Conservation (phyloP, 1,284 basidiomycete genomes). For the Phylloporus gajari region DNA sequence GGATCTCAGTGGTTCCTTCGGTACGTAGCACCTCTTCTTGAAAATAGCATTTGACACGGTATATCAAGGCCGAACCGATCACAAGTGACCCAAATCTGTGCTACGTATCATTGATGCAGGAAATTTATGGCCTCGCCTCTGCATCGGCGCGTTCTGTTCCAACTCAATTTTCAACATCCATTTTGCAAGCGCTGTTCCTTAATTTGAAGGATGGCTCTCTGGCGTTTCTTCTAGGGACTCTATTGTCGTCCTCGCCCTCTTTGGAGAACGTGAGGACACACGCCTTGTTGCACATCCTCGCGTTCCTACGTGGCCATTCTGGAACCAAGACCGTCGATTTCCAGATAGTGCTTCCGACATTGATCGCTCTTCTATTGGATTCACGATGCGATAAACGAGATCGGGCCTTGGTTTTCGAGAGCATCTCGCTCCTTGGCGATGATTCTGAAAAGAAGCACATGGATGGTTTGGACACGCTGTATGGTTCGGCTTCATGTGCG, state of each 20-base stretch:
- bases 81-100: conserved; percentile 44
- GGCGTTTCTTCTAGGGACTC: conserved; percentile 85
- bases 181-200: conserved; percentile 76
- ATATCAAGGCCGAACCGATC: conserved; percentile 20
- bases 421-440: conserved; percentile 62
- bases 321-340: conserved; percentile 77
- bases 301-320: conserved; percentile 81
- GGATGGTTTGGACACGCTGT: conserved; percentile 86
- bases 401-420: conserved; percentile 72
- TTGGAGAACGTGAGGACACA: conserved; percentile 51
- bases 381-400: conserved; percentile 67
- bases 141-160: conserved; percentile 51
- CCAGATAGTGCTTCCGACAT: conserved; percentile 84
- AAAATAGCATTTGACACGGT: not conserved
- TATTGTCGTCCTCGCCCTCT: conserved; percentile 48
- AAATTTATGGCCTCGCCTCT: conserved; percentile 73
- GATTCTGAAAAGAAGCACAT: conserved; percentile 62
- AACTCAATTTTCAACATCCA: conserved; percentile 58
- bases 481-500: conserved; percentile 76
- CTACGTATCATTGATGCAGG: conserved; percentile 67
- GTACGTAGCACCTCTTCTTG: conserved; percentile 15
- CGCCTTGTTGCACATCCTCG: conserved; percentile 72
- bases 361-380: conserved; percentile 75
- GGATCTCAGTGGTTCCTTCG: conserved; percentile 36
- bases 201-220: conserved; percentile 77